These are phyloP conservation scores for Polyporus tsugae DNA, from an alignment of 1,284 basidiomycete genomes.

Conservation along the genomic window DNA sequence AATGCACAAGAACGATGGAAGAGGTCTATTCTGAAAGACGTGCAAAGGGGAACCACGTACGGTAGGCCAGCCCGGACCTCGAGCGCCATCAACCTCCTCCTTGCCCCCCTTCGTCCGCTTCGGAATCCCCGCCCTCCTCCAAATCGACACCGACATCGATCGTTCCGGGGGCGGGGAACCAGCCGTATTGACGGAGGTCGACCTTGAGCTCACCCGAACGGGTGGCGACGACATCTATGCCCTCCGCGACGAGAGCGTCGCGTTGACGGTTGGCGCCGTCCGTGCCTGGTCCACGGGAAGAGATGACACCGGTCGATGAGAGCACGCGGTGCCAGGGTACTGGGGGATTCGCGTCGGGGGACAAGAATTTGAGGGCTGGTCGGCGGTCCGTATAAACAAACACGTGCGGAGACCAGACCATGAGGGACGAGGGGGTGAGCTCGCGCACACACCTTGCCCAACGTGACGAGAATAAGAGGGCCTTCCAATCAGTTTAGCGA, in stretches of 20 bases:
- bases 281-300: constrained; percentile 82
- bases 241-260: constrained; percentile 73
- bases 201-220: constrained; percentile 58
- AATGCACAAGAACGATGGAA: not conserved
- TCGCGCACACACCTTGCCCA: constrained; percentile 71
- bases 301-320: constrained; percentile 73
- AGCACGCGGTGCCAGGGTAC: constrained; percentile 83
- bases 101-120: not conserved
- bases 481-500: constrained; percentile 86
- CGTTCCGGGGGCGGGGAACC: constrained; percentile 59
- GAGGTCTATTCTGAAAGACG: not conserved
- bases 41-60: not conserved
- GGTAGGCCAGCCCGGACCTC: not conserved
- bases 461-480: constrained; percentile 85
- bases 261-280: constrained; percentile 72
- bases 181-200: constrained; percentile 59
- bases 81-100: not conserved
- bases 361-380: constrained; percentile 74
- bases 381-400: not conserved
- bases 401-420: not conserved
- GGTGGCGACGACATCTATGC: constrained; percentile 65
- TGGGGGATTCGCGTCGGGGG: constrained; percentile 62
- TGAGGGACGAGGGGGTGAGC: not conserved
- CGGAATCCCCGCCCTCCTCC: constrained; percentile 11
- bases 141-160: constrained; percentile 32